These are phyloP conservation scores for Lodderomyces margitis DNA, from an alignment of 1,139 yeast genomes.

Conservation along the genomic window DNA sequence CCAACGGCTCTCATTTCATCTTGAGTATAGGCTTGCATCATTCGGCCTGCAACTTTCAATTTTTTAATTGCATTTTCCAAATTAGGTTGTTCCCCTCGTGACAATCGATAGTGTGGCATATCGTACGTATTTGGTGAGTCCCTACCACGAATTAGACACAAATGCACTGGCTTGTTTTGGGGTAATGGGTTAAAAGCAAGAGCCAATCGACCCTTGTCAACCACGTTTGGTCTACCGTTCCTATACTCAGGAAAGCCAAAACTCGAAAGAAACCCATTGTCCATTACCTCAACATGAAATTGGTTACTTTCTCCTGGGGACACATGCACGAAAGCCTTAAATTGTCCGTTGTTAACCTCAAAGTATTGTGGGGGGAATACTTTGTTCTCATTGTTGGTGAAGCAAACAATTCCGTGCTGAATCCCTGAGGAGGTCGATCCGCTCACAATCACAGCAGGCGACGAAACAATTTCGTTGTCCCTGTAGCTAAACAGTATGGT, in stretches of 20 bases:
- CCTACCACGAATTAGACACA: slow-evolving; percentile 72
- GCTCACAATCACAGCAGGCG: slow-evolving; percentile 40
- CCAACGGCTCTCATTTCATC: slow-evolving; percentile 86
- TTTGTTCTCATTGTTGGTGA: slow-evolving; percentile 39
- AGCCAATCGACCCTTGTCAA: slow-evolving; percentile 26
- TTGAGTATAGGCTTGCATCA: slow-evolving; percentile 91
- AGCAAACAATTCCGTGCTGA: slow-evolving; percentile 28
- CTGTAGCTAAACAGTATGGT: slow-evolving; percentile 34
- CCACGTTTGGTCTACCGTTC: slow-evolving; percentile 17
- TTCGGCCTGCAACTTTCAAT: slow-evolving; percentile 77
- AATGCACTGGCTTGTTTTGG: slow-evolving; percentile 75
- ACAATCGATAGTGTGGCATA: slow-evolving; percentile 57
- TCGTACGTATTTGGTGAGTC: slow-evolving; percentile 78
- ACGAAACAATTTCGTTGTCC: slow-evolving; percentile 39
- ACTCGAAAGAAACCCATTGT: slow-evolving; percentile 25
- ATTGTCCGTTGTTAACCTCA: slow-evolving; percentile 67
- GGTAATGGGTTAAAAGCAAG: slow-evolving; percentile 58
- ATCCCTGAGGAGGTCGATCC: slow-evolving; percentile 26
- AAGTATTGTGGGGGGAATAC: slow-evolving; percentile 69
- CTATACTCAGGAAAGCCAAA: slow-evolving; percentile 30
- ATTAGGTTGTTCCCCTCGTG: slow-evolving; percentile 63
- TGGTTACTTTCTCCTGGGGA: slow-evolving; percentile 59
- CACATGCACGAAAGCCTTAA: slow-evolving; percentile 73
- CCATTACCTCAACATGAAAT: slow-evolving; percentile 29
- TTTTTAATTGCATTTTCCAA: slow-evolving; percentile 73